These are phyloP conservation scores for Mycena kentingensis DNA, from an alignment of 768 basidiomycete genomes.

Conservation along the genomic window DNA sequence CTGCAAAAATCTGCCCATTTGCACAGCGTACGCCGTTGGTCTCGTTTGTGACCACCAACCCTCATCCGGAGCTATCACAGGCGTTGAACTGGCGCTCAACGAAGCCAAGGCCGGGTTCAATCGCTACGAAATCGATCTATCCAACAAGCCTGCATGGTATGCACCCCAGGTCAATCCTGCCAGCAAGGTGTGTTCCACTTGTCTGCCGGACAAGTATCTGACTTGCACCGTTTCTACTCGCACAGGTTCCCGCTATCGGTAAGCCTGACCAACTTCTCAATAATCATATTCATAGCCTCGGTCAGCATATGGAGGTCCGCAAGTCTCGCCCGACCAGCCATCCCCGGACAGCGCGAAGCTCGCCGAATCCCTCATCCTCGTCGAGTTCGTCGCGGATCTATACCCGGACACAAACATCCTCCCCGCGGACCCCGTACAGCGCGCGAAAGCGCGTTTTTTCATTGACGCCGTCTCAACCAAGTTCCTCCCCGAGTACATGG, in stretches of 20 bases:
- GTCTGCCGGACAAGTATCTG: too few species aligned
- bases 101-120: slow-evolving; percentile 54
- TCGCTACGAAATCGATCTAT: slow-evolving; percentile 58
- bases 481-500: slow-evolving; percentile 41
- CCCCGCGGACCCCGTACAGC: slow-evolving; percentile 55
- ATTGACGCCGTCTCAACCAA: slow-evolving; percentile 55
- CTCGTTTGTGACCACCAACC: not conserved
- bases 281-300: slow-evolving; percentile 32
- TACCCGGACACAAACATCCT: slow-evolving; percentile 49
- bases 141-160: slow-evolving; percentile 73
- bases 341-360: slow-evolving; percentile 62
- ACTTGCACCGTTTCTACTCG: not conserved
- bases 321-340: slow-evolving; percentile 54
- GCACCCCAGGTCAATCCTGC: slow-evolving; percentile 64
- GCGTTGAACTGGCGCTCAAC: slow-evolving; percentile 61
- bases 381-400: slow-evolving; percentile 69
- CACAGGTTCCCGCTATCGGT: slow-evolving; percentile 7
- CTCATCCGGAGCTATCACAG: slow-evolving; percentile 29
- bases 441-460: slow-evolving; percentile 65
- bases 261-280: too few species aligned
- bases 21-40: slow-evolving; percentile 47
- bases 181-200: slow-evolving; percentile 51
- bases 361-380: slow-evolving; percentile 64
- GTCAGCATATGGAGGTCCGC: slow-evolving; percentile 65
- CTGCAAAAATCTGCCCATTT: slow-evolving; percentile 59